A percentile compares a stretch with the other conserved stretches of the same genome.
Evolutionary conservation across 2,329 filamentous ascomycete species (phyloP).

Genomic region (Cladophialophora carrionii): DNA sequence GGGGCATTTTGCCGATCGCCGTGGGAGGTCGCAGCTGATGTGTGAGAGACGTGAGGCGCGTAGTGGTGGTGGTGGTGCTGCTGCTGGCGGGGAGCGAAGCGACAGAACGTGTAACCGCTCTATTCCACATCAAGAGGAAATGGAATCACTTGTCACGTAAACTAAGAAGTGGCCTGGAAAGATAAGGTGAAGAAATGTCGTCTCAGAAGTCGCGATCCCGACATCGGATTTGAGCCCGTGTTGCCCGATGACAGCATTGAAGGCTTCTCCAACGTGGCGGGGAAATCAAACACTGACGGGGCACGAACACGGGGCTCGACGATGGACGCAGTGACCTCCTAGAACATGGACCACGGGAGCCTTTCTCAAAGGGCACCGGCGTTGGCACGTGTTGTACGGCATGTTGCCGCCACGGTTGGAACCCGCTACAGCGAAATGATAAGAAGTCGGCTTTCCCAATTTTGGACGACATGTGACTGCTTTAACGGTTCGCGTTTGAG

Average conservation of each 20-base stretch:
- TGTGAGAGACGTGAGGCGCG: slow-evolving; percentile 3
- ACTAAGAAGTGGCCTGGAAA: background rate
- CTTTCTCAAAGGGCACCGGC: background rate
- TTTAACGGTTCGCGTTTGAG: background rate
- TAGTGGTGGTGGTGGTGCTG: slow-evolving; percentile 11
- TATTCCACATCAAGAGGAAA: background rate
- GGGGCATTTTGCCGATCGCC: slow-evolving; percentile 27
- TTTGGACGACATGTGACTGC: background rate
- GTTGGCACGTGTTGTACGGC: background rate
- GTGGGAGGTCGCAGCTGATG: slow-evolving; percentile 15
- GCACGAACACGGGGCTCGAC: too few species aligned
- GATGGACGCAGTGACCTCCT: too few species aligned
- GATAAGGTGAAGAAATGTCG: background rate
- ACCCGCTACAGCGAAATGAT: background rate
- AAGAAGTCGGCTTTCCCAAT: background rate
- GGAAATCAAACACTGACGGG: too few species aligned
- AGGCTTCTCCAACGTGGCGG: background rate
- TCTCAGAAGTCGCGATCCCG: background rate
- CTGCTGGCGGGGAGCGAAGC: slow-evolving; percentile 2
- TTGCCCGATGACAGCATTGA: background rate
- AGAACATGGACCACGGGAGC: background rate
- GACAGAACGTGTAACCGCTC: background rate
- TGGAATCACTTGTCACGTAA: background rate
- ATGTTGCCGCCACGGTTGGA: background rate
- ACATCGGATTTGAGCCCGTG: background rate